Percentiles rank a stretch among this genome's conserved stretches.
These are phyloP conservation scores for Exobasidium rhododendri DNA, from an alignment of 1,284 basidiomycete species.

Conservation along the genomic window DNA sequence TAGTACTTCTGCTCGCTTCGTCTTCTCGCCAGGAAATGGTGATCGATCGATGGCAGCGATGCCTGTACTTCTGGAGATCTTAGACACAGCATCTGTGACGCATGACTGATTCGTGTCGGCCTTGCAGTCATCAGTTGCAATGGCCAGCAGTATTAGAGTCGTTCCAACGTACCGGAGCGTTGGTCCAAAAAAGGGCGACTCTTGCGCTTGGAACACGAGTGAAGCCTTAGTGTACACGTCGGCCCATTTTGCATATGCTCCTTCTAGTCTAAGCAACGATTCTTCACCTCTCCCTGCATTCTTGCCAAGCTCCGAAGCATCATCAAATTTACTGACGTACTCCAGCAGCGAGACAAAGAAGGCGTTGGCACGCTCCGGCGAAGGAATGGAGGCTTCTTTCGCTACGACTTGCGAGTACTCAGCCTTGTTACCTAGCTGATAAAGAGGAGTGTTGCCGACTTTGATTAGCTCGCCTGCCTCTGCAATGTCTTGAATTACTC, in stretches of 20 bases:
- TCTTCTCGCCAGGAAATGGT: conserved; percentile 30
- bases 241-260: conserved; percentile 11
- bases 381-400: not conserved
- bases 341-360: conserved; percentile 1
- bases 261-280: no score
- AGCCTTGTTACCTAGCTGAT: not conserved
- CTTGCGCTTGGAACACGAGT: conserved; percentile 8
- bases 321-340: not conserved
- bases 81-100: conserved; percentile 45
- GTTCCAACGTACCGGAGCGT: conserved; percentile 9
- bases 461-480: no score
- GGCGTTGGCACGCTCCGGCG: not conserved
- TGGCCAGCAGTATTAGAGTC: conserved; percentile 9
- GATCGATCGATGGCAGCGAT: conserved; percentile 51
- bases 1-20: conserved; percentile 47
- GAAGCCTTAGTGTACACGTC: conserved; percentile 5
- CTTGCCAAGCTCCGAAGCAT: not conserved
- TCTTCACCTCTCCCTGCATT: not conserved
- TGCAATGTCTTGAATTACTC: no score
- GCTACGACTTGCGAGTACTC: not conserved
- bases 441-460: no score
- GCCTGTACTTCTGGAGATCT: conserved; percentile 47
- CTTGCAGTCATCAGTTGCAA: not conserved
- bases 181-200: conserved; percentile 16
- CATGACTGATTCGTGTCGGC: conserved; percentile 1